Evolutionary conservation across 2,329 filamentous ascomycete species (phyloP).

Genomic region (Pseudogymnoascus sp.): DNA sequence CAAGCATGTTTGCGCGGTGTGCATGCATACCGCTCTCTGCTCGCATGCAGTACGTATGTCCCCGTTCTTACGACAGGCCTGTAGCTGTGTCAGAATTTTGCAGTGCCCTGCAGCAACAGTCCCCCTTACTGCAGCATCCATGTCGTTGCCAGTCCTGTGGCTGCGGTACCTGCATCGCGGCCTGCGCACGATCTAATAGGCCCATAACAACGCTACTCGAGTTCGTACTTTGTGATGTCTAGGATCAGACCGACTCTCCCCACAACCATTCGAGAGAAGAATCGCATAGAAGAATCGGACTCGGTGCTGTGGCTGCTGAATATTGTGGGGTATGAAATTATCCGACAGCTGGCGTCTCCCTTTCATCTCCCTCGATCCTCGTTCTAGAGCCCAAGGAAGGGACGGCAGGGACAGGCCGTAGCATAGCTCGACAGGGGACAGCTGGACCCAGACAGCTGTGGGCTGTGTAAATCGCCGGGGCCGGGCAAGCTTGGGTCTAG

Average conservation of each 20-base stretch:
- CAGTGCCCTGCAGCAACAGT: neutral
- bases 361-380: conserved; percentile 1
- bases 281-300: neutral
- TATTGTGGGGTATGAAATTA: neutral
- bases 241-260: neutral
- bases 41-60: neutral
- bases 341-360: neutral
- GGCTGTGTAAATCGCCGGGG: neutral
- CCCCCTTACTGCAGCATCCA: neutral
- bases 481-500: conserved; percentile 3
- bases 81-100: conserved; percentile 7
- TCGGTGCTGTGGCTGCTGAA: neutral
- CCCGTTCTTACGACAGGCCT: neutral
- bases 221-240: neutral
- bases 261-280: neutral
- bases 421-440: neutral
- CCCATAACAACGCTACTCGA: neutral
- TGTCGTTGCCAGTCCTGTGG: conserved; percentile 9
- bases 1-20: neutral
- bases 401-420: conserved; percentile 3
- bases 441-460: neutral
- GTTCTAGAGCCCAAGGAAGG: neutral
- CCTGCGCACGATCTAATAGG: neutral
- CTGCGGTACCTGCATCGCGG: conserved; percentile 1
- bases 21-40: neutral